Evolutionary conservation across 1,284 basidiomycete genomes (phyloP).

Genomic region (Vanrija humicola): DNA sequence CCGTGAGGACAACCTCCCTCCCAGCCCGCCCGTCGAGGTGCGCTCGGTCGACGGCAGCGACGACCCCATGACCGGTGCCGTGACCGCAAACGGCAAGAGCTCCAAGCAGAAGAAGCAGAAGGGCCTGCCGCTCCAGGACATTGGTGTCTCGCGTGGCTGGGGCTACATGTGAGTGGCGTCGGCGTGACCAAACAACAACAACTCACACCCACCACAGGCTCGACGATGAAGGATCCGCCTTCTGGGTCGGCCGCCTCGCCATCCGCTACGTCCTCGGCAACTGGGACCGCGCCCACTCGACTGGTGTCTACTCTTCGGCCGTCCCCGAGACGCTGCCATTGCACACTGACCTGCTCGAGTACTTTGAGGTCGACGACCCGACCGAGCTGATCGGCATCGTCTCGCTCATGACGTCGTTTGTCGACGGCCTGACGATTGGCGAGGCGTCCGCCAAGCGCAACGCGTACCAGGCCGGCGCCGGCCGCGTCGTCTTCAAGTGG

Average conservation of each 20-base stretch:
- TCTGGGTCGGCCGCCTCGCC: constrained; percentile 41
- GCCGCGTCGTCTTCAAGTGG: constrained; percentile 34
- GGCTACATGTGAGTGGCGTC: constrained; percentile 31
- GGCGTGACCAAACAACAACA: background rate
- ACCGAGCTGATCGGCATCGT: constrained; percentile 35
- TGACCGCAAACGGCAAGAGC: background rate
- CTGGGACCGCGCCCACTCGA: constrained; percentile 31
- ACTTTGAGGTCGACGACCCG: constrained; percentile 35
- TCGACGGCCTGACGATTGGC: constrained; percentile 24
- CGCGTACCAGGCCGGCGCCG: constrained; percentile 38
- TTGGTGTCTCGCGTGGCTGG: constrained; percentile 38
- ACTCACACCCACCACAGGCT: constrained; percentile 14
- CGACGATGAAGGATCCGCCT: constrained; percentile 44
- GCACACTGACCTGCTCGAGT: constrained; percentile 33
- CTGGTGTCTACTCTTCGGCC: constrained; percentile 23
- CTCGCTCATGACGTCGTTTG: constrained; percentile 26
- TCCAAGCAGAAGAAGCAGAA: background rate
- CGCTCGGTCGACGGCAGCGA: background rate
- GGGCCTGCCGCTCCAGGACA: constrained; percentile 34
- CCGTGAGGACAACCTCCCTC: constrained; percentile 4
- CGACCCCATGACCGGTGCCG: background rate
- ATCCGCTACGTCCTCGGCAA: constrained; percentile 30
- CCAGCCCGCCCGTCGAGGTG: constrained; percentile 8
- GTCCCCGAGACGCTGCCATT: constrained; percentile 23
- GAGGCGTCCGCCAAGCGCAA: constrained; percentile 36